Percentiles rank a stretch among this genome's conserved stretches.
Evolutionary conservation across 169 alveolate species (phyloP).

Genomic region (Plasmodium inui): DNA sequence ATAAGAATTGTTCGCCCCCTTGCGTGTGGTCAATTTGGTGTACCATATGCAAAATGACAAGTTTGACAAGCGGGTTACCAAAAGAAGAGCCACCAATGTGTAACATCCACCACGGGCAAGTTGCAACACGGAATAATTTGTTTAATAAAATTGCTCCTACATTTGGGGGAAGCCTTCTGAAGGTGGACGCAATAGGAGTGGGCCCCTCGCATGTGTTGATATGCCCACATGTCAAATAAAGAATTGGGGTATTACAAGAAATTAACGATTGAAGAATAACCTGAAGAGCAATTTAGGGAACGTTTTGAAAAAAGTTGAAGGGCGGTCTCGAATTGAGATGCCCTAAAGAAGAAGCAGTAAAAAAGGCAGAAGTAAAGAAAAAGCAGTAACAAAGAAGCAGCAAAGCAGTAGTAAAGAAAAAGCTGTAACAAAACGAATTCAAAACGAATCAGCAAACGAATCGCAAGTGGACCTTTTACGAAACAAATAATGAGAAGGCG

Average conservation of each 20-base stretch:
- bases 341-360: no score
- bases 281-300: not conserved
- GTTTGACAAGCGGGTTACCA: not conserved
- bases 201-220: not conserved
- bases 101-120: not conserved
- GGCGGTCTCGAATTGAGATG: not conserved
- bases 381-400: no score
- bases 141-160: not conserved
- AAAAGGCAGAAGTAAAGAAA: no score
- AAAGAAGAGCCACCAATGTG: not conserved
- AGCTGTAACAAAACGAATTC: not conserved
- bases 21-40: not conserved
- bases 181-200: not conserved
- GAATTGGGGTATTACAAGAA: not conserved
- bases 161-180: not conserved
- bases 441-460: not conserved
- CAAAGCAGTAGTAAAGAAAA: not conserved
- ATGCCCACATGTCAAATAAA: not conserved
- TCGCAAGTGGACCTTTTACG: not conserved
- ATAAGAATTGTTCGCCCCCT: not conserved
- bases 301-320: not conserved
- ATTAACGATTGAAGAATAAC: not conserved
- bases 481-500: not conserved
- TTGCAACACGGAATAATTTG: not conserved
- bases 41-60: not conserved